Base-by-base conservation (phyloP, 75 land plant species). In the Cunninghamia lanceolata region DNA sequence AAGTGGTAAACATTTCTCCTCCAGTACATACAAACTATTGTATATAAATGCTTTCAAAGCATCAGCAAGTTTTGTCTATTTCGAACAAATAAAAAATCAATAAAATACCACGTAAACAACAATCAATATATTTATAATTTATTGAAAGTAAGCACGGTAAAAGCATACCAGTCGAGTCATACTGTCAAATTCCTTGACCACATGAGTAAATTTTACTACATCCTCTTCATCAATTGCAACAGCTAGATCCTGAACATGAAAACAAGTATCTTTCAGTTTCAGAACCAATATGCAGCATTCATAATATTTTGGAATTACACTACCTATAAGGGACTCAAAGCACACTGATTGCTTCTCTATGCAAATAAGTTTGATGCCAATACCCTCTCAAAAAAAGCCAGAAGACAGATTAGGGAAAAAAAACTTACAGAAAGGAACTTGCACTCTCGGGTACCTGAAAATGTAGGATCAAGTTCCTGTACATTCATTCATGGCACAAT, bases 391-490 rank as follows among this genome's bases (percentile, higher is more conserved):
- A 28, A 38, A n/a, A 45, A 13, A 43, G 11, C 15, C 11, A n/a
- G 30, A 9, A 80, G 9, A 10, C 30, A 80, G 82, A 80, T 45
- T 11, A 45, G 34, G n/a, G n/a, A n/a, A 38, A 71, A 3, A 35
- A 68, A 13, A 90, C 93, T 53, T 91, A 98, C 99, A 86, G 89
- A 47, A 15, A 98, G 86, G 83, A 98, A 82, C 87, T 91, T 96
- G 88, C 90, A 92, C 80, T 98, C 99, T 14, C 99, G 90, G 79
- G 99, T 96, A 75, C 92, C 92, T 43, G 95, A 93, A 89, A 98
- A 98, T 13, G 99, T 93, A 34, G 99, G 99, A 92, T 96, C 99
- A 84, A 96, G 52, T 34, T 96, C 99, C 99, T 98, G 92, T 70
- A 91, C 83, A 86, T 54, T 32, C 15, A 87, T 54, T 71, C 82